Percentiles rank a stretch among this genome's conserved stretches.
Conservation (phyloP, 2,329 filamentous ascomycete genomes). For the Neopestalotiopsis sp. region DNA sequence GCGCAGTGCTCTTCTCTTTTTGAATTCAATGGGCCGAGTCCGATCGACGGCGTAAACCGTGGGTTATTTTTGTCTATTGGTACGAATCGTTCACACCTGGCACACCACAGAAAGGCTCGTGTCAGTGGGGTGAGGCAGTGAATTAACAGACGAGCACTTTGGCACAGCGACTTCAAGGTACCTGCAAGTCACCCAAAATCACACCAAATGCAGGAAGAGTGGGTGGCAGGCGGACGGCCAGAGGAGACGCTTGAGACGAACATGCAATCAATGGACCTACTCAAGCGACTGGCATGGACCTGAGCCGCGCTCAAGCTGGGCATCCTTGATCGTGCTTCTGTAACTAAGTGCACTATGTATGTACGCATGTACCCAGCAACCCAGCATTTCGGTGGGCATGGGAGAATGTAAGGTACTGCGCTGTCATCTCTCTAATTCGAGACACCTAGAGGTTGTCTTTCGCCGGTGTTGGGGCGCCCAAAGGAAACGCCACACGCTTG, state of each 20-base stretch:
- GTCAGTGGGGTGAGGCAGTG: constrained; percentile 15
- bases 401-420: background rate
- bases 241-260: background rate
- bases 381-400: no score
- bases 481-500: background rate
- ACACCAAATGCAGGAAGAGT: background rate
- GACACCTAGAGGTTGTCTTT: background rate
- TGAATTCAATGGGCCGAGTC: constrained; percentile 6
- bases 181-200: background rate
- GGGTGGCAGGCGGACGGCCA: background rate
- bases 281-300: background rate
- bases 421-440: background rate
- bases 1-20: constrained; percentile 6
- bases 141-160: background rate
- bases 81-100: background rate
- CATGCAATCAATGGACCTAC: no score
- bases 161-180: background rate
- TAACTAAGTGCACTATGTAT: no score
- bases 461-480: background rate
- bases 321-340: background rate
- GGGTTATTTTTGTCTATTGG: constrained; percentile 4
- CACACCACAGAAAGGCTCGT: background rate
- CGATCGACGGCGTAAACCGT: constrained; percentile 12
- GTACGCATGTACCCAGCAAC: no score
- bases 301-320: background rate